phyloP scores from a whole-genome alignment of 1,284 basidiomycete species.

The Flammula alnicola region DNA sequence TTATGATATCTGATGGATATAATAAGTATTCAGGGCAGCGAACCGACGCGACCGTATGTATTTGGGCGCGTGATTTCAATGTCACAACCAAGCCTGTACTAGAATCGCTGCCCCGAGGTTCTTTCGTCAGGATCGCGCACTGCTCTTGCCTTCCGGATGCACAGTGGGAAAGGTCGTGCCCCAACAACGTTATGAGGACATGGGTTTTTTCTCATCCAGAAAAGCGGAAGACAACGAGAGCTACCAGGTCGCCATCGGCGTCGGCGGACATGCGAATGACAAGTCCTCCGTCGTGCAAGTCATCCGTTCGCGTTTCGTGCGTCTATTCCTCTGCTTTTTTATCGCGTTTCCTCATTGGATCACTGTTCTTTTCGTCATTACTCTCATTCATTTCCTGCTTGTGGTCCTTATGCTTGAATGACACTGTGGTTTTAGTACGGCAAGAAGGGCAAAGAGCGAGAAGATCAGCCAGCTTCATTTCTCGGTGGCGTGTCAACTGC shows the following conservation, averaged over 20 bases:
- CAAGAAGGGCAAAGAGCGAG: constrained; percentile 67
- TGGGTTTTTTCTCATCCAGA: constrained; percentile 64
- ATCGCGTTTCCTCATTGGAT: constrained; percentile 13
- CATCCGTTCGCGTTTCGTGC: constrained; percentile 75
- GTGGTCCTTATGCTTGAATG: constrained; percentile 7
- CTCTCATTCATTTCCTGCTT: constrained; percentile 13
- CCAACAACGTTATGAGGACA: constrained; percentile 40
- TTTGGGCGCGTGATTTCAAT: constrained; percentile 20
- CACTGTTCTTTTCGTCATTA: constrained; percentile 11
- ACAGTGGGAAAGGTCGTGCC: not conserved
- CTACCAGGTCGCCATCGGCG: constrained; percentile 32
- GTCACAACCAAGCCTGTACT: constrained; percentile 23
- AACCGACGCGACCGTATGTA: no score
- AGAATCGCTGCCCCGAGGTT: constrained; percentile 7
- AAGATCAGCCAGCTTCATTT: constrained; percentile 44
- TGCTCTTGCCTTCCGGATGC: not conserved
- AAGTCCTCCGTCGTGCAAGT: constrained; percentile 56
- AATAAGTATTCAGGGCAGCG: no score
- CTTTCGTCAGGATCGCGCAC: not conserved
- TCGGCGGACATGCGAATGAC: constrained; percentile 19
- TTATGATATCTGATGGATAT: no score
- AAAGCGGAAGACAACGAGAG: constrained; percentile 46
- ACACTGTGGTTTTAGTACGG: constrained; percentile 54
- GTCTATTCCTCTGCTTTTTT: constrained; percentile 13
- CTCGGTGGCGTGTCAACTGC: constrained; percentile 41